These are phyloP conservation scores for Microbotryum saponariae DNA, from an alignment of 1,284 basidiomycete species.

Conservation along the genomic window DNA sequence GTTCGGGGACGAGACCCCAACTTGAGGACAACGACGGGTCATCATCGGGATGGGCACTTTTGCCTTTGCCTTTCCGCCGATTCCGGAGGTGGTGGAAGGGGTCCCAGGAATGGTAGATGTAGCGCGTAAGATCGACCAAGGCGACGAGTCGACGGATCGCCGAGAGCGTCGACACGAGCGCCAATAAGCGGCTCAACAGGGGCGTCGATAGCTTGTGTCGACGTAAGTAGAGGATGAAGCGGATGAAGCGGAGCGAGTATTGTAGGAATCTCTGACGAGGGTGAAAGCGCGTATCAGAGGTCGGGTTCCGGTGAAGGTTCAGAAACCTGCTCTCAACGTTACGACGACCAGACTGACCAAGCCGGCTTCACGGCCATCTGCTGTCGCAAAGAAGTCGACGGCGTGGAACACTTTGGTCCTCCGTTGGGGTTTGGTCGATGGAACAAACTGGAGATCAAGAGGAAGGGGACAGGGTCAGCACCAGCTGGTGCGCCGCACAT, in stretches of 20 bases:
- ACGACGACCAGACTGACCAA: constrained; percentile 6
- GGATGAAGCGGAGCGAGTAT: constrained; percentile 12
- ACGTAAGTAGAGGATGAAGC: constrained; percentile 2
- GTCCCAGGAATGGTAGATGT: background rate
- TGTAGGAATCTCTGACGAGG: constrained; percentile 12
- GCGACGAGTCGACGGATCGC: constrained; percentile 17
- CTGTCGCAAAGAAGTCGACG: background rate
- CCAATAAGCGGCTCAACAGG: constrained; percentile 4
- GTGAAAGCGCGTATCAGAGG: background rate
- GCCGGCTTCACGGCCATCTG: constrained; percentile 13
- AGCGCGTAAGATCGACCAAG: constrained; percentile 3
- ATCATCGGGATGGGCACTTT: background rate
- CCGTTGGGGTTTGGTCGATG: background rate
- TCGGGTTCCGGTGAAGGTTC: too few relatives aligned
- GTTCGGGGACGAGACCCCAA: background rate
- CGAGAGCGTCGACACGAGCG: constrained; percentile 15
- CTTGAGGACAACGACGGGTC: background rate
- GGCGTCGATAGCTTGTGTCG: background rate
- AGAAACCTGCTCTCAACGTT: too few relatives aligned
- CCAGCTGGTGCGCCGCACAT: background rate
- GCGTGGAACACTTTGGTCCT: background rate
- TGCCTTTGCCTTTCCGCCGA: background rate
- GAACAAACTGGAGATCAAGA: background rate
- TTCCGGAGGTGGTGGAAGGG: background rate
- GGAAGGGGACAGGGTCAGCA: too few relatives aligned